phyloP scores from a whole-genome alignment of 2,329 filamentous ascomycete genomes.

The Bipolaris gigantea region DNA sequence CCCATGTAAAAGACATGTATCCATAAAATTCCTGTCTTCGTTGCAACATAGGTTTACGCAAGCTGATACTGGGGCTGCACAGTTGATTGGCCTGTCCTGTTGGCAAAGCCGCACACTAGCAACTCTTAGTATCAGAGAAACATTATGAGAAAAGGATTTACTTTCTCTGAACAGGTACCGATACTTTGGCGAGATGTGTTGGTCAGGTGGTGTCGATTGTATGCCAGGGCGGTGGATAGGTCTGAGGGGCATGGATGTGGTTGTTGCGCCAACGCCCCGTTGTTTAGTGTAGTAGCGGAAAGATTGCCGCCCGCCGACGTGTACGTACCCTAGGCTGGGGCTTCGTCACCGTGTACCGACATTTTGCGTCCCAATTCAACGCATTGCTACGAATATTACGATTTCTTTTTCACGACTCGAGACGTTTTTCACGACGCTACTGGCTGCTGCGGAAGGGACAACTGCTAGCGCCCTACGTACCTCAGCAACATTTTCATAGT shows the following conservation, averaged over 20 bases:
- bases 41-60: too few species aligned
- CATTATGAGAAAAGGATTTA: too few species aligned
- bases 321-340: not conserved
- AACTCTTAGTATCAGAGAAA: too few species aligned
- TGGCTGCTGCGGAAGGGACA: not conserved
- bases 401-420: not conserved
- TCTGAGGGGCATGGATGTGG: not conserved
- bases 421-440: not conserved
- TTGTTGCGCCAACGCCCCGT: constrained; percentile 12
- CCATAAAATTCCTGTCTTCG: too few species aligned
- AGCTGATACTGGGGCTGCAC: too few species aligned
- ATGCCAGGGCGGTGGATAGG: not conserved
- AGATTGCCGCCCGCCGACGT: constrained; percentile 9
- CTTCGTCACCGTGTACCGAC: not conserved
- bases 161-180: too few species aligned
- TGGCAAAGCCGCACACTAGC: too few species aligned
- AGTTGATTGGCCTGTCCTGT: too few species aligned
- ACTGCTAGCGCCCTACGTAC: not conserved
- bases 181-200: not conserved
- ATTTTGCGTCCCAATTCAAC: not conserved
- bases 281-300: constrained; percentile 13
- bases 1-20: too few species aligned
- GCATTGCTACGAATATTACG: constrained; percentile 13
- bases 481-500: not conserved
- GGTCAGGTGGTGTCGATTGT: not conserved